Percentiles rank a stretch among this genome's conserved stretches.
phyloP scores from a whole-genome alignment of 805 yeast genomes.

The Cyberlindnera misumaiensis region DNA sequence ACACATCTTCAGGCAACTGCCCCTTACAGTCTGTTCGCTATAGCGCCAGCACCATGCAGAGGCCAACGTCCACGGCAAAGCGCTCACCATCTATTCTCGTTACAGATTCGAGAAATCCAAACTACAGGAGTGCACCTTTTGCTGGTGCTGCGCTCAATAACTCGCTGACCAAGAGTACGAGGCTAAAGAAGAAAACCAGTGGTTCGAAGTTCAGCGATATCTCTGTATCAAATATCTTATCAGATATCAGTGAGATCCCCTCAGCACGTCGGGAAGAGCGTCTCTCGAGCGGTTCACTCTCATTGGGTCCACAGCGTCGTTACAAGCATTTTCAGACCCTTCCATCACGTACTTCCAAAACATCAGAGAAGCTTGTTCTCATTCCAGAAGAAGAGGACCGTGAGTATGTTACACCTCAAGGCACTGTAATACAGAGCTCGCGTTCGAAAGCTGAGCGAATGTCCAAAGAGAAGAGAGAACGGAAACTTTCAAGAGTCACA shows the following conservation, averaged over 20 bases:
- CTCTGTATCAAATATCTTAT: constrained; percentile 71
- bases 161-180: constrained; percentile 3
- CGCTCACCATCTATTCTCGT: constrained; percentile 91
- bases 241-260: constrained; percentile 82
- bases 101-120: constrained; percentile 71
- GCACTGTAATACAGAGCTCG: constrained; percentile 3
- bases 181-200: constrained; percentile 13
- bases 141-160: constrained; percentile 48
- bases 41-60: constrained; percentile 11
- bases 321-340: constrained; percentile 43
- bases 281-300: constrained; percentile 28
- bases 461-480: constrained; percentile 40
- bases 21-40: no score
- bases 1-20: no score
- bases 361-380: constrained; percentile 77
- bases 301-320: constrained; percentile 9
- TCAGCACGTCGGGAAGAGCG: constrained; percentile 51
- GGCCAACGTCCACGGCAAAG: constrained; percentile 59
- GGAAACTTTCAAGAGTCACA: constrained; percentile 74
- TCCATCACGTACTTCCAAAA: constrained; percentile 75
- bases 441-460: constrained; percentile 42
- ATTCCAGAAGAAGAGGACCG: constrained; percentile 53
- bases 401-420: constrained; percentile 3
- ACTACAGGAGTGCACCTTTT: constrained; percentile 62
- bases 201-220: constrained; percentile 60